phyloP scores from a whole-genome alignment of 2,329 filamentous ascomycete genomes.

The Metarhizium album region DNA sequence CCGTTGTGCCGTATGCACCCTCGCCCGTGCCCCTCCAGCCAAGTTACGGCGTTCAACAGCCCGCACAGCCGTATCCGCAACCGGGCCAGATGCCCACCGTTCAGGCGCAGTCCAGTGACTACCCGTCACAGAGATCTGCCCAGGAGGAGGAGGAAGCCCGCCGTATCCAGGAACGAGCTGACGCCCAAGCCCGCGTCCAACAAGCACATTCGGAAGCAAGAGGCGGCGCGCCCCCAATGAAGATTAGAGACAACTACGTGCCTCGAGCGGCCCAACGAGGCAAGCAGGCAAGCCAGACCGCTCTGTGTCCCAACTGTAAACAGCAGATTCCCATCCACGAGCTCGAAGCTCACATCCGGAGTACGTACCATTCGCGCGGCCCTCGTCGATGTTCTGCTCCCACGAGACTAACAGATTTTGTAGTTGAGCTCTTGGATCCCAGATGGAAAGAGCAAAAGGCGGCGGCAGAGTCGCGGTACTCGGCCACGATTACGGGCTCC shows the following conservation, averaged over 20 bases:
- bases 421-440: conserved; percentile 84
- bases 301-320: conserved; percentile 85
- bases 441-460: conserved; percentile 93
- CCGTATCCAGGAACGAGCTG: conserved; percentile 51
- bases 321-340: conserved; percentile 81
- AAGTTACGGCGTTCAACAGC: conserved; percentile 28
- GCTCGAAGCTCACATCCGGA: conserved; percentile 85
- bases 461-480: conserved; percentile 73
- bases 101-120: conserved; percentile 17
- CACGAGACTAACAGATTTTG: neutral
- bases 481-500: conserved; percentile 73
- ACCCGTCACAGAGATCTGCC: conserved; percentile 24
- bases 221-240: conserved; percentile 60
- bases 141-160: conserved; percentile 53
- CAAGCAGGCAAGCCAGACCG: conserved; percentile 57
- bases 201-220: conserved; percentile 71
- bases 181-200: conserved; percentile 53
- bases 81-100: conserved; percentile 28
- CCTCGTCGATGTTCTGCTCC: neutral
- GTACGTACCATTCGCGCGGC: conserved; percentile 30
- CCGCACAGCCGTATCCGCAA: conserved; percentile 18
- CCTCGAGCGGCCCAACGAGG: conserved; percentile 66
- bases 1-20: conserved; percentile 16
- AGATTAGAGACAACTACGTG: conserved; percentile 88
- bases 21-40: conserved; percentile 32